These are phyloP conservation scores for Yarrowia sp. DNA, from an alignment of 805 yeast genomes.

Conservation along the genomic window DNA sequence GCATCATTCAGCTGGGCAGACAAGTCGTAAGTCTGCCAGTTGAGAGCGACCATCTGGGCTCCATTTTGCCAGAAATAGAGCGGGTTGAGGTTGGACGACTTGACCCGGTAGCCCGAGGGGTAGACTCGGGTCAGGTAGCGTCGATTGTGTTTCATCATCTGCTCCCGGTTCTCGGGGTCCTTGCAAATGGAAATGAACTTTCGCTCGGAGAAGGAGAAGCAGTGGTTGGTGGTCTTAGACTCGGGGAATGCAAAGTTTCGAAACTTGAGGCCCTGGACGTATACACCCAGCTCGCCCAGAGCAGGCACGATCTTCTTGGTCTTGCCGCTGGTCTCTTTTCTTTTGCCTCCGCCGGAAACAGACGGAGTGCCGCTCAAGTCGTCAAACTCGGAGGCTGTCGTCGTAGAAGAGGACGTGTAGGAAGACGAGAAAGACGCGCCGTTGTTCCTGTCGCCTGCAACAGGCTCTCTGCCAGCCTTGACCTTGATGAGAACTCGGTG, in stretches of 20 bases:
- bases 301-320: slow-evolving; percentile 38
- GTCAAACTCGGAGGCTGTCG: slow-evolving; percentile 31
- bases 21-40: slow-evolving; percentile 89
- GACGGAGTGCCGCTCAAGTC: neutral
- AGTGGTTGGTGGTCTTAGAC: slow-evolving; percentile 74
- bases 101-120: slow-evolving; percentile 76
- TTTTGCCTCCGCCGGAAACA: slow-evolving; percentile 2
- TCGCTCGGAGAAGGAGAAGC: slow-evolving; percentile 84
- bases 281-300: slow-evolving; percentile 64
- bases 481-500: slow-evolving; percentile 75
- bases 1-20: slow-evolving; percentile 90
- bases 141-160: slow-evolving; percentile 74
- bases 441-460: neutral
- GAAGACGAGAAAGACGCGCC: slow-evolving; percentile 9
- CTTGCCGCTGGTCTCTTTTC: slow-evolving; percentile 28
- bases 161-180: slow-evolving; percentile 53
- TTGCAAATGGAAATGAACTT: slow-evolving; percentile 59
- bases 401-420: neutral
- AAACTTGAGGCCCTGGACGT: slow-evolving; percentile 72
- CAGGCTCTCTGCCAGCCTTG: slow-evolving; percentile 49
- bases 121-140: slow-evolving; percentile 76
- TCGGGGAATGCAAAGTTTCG: slow-evolving; percentile 82
- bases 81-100: slow-evolving; percentile 80
- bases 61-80: slow-evolving; percentile 79
- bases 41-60: slow-evolving; percentile 91